phyloP scores from a whole-genome alignment of 768 basidiomycete genomes.

The Panus rudis region DNA sequence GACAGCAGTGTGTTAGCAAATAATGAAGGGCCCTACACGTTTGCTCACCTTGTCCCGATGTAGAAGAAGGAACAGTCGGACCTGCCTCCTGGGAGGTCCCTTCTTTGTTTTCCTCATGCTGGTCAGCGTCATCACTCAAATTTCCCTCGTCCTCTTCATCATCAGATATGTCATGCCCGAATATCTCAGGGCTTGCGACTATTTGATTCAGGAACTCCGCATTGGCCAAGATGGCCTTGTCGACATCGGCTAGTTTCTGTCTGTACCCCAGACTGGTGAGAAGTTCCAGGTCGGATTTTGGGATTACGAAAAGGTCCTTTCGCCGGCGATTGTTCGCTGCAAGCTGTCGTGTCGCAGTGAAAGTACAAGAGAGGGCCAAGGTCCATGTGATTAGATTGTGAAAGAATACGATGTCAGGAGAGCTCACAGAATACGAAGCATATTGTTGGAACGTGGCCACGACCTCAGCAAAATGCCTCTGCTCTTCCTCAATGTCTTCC shows the following conservation, averaged over 20 bases:
- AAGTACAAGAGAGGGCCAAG: neutral
- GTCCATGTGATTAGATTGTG: neutral
- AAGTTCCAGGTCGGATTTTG: conserved; percentile 60
- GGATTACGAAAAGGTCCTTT: conserved; percentile 70
- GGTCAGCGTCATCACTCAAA: neutral
- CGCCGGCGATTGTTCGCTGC: conserved; percentile 59
- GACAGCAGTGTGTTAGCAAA: too few species aligned
- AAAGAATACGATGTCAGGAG: neutral
- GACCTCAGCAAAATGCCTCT: conserved; percentile 68
- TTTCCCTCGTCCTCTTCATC: conserved; percentile 23
- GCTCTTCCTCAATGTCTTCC: conserved; percentile 47
- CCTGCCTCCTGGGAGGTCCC: too few species aligned
- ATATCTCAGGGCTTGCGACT: conserved; percentile 76
- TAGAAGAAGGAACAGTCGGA: too few species aligned
- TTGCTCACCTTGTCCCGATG: too few species aligned
- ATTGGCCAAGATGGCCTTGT: conserved; percentile 75
- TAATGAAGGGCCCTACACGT: too few species aligned
- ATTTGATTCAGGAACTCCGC: conserved; percentile 71
- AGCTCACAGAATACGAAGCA: conserved; percentile 62
- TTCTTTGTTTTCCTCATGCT: too few species aligned
- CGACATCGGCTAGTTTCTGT: conserved; percentile 71
- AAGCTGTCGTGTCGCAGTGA: conserved; percentile 34
- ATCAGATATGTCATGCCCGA: conserved; percentile 43
- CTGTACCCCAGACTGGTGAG: conserved; percentile 68
- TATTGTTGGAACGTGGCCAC: conserved; percentile 72